phyloP scores from a whole-genome alignment of 805 yeast genomes.

The Middelhovenomyces tepae region DNA sequence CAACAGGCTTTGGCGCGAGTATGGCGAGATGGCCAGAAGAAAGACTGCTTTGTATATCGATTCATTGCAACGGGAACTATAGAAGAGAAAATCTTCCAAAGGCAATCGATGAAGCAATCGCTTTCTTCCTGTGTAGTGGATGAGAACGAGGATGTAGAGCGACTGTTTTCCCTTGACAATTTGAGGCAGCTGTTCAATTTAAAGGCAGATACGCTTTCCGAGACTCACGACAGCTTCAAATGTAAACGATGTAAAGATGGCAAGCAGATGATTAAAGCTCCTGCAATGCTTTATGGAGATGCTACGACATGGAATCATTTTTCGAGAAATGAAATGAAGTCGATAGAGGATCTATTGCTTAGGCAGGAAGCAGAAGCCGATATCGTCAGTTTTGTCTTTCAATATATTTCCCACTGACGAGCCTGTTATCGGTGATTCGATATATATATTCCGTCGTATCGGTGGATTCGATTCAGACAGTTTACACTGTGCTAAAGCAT shows the following conservation, averaged over 20 bases:
- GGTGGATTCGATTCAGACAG: not conserved
- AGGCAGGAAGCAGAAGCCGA: conserved; percentile 61
- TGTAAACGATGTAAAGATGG: conserved; percentile 72
- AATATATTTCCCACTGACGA: conserved; percentile 73
- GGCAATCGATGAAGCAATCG: conserved; percentile 91
- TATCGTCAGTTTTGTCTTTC: conserved; percentile 81
- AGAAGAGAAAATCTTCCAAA: conserved; percentile 91
- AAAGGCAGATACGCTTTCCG: conserved; percentile 60
- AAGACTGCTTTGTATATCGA: conserved; percentile 90
- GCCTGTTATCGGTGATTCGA: not conserved
- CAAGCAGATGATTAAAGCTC: conserved; percentile 53
- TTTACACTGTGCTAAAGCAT: not conserved
- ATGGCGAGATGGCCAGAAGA: conserved; percentile 98
- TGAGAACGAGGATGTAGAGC: conserved; percentile 89
- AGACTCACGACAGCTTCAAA: conserved; percentile 85
- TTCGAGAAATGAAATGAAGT: conserved; percentile 47
- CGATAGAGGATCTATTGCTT: conserved; percentile 69
- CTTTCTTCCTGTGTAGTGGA: conserved; percentile 94
- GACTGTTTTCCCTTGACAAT: conserved; percentile 78
- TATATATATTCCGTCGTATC: not conserved
- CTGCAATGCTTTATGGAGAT: conserved; percentile 94
- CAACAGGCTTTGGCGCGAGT: conserved; percentile 97
- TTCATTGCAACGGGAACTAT: conserved; percentile 92
- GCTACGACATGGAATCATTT: conserved; percentile 97
- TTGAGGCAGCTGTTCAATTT: conserved; percentile 67